A percentile compares a stretch with the other conserved stretches of the same genome.
These are phyloP conservation scores for Podila verticillata DNA, from an alignment of 192 early-diverging fungal species.

Conservation along the genomic window DNA sequence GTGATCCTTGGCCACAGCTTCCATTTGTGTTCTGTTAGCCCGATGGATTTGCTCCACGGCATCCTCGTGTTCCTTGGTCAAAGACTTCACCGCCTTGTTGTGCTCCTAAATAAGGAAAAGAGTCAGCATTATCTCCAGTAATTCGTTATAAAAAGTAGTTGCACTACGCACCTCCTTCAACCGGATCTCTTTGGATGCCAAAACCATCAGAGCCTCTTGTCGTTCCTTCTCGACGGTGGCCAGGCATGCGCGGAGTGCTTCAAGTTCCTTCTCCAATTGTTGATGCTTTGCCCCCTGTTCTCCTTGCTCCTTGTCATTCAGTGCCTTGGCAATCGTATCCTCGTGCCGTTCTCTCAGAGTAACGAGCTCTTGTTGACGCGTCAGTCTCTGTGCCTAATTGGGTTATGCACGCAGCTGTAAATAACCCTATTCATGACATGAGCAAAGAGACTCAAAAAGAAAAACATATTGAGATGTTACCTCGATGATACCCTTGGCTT, in stretches of 20 bases:
- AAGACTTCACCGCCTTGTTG: not conserved
- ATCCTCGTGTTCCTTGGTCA: not conserved
- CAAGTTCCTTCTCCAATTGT: not conserved
- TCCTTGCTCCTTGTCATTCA: not conserved
- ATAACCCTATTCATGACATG: not conserved
- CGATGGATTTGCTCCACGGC: not conserved
- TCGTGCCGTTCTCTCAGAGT: not conserved
- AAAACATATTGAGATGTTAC: not conserved
- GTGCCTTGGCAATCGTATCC: not conserved
- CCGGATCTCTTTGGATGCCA: not conserved
- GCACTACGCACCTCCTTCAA: not conserved
- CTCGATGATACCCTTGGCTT: slow-evolving; percentile 1
- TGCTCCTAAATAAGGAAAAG: not conserved
- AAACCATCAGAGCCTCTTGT: not conserved
- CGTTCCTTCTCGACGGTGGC: not conserved
- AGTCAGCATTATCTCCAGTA: not conserved
- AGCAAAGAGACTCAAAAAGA: not conserved
- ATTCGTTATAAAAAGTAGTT: not conserved
- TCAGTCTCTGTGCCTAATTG: not conserved
- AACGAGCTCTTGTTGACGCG: not conserved
- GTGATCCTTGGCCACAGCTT: not conserved
- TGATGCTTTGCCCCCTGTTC: not conserved
- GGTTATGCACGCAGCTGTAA: too few species aligned
- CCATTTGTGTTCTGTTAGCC: not conserved
- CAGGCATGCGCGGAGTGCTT: not conserved